These are phyloP conservation scores for Zizania latifolia DNA, from an alignment of 176 grass and related monocot genomes.

Conservation along the genomic window DNA sequence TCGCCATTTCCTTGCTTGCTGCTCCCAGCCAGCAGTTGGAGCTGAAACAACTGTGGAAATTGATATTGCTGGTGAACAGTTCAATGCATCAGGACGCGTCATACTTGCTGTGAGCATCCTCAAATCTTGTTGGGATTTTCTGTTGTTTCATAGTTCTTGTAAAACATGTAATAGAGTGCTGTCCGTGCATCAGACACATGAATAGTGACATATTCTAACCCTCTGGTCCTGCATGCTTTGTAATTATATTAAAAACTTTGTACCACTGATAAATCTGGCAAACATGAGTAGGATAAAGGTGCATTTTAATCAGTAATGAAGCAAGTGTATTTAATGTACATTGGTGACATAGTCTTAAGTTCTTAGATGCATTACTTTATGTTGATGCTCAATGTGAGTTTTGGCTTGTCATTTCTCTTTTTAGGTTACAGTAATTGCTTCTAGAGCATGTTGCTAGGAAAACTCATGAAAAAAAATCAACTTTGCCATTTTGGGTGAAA, in stretches of 20 bases:
- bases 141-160: conserved; percentile 13
- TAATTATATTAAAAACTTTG: conserved; percentile 22
- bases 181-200: background rate
- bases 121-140: conserved; percentile 15
- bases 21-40: conserved; percentile 91
- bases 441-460: background rate
- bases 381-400: background rate
- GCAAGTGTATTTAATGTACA: background rate
- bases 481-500: background rate
- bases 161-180: conserved; percentile 4
- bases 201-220: background rate
- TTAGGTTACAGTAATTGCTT: background rate
- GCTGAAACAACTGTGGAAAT: conserved; percentile 89
- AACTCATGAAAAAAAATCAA: background rate
- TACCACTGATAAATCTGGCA: background rate
- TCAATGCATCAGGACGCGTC: conserved; percentile 73
- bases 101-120: conserved; percentile 67
- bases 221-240: conserved; percentile 1
- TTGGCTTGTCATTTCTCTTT: background rate
- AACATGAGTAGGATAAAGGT: conserved; percentile 2
- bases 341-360: too few species aligned
- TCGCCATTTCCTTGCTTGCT: conserved; percentile 95
- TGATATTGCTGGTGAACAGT: conserved; percentile 82
- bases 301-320: background rate
- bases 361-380: background rate